Conservation (phyloP, 257 asterid genomes). For the Ballota nigra region DNA sequence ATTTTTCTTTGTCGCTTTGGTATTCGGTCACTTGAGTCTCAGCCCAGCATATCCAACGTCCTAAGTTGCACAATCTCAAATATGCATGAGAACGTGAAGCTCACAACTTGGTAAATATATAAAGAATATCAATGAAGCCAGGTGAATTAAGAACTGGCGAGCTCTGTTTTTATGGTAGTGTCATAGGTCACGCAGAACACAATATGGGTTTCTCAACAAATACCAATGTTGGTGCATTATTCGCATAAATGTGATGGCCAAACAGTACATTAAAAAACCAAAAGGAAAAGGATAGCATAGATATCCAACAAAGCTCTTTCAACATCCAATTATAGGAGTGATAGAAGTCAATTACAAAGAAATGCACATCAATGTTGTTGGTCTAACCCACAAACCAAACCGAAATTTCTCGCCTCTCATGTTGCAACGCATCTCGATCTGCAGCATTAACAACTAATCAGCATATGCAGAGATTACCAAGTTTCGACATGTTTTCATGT, state of each 20-base stretch:
- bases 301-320: slow-evolving; percentile 1
- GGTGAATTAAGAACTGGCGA: too few relatives aligned
- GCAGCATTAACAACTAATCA: slow-evolving; percentile 19
- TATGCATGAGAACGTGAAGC: too few relatives aligned
- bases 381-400: slow-evolving; percentile 23
- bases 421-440: slow-evolving; percentile 19
- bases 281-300: neutral
- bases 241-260: slow-evolving; percentile 5
- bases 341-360: neutral
- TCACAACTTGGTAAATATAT: too few relatives aligned
- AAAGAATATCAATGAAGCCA: too few relatives aligned
- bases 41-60: too few relatives aligned
- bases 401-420: slow-evolving; percentile 11
- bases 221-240: slow-evolving; percentile 8
- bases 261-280: neutral
- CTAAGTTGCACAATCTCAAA: neutral
- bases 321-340: neutral
- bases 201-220: neutral
- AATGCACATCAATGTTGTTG: slow-evolving; percentile 2
- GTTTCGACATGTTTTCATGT: neutral
- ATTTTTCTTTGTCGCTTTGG: too few relatives aligned
- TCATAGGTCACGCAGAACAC: neutral
- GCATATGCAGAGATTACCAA: neutral
- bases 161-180: neutral
- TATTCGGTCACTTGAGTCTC: too few relatives aligned